Conservation (phyloP, 495 filamentous ascomycete species). For the Aspergillus nidulans region DNA sequence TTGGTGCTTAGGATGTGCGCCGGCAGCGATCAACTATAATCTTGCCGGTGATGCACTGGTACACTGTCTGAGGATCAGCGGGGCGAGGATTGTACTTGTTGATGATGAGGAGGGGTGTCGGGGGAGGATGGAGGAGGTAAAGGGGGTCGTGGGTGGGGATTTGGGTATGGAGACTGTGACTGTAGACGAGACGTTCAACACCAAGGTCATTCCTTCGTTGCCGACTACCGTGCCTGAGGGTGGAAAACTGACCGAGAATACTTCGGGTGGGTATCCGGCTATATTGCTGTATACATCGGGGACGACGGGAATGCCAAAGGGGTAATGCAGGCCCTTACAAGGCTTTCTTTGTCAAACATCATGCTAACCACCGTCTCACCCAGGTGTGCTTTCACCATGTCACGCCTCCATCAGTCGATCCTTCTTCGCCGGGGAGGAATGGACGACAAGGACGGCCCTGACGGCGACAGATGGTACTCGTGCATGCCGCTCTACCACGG, state of each 20-base stretch:
- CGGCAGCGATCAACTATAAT: constrained; percentile 71
- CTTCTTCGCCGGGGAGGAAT: constrained; percentile 23
- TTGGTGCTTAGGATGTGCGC: constrained; percentile 61
- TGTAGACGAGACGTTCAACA: constrained; percentile 43
- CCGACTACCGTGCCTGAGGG: constrained; percentile 47
- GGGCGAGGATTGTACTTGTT: constrained; percentile 57
- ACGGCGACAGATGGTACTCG: constrained; percentile 62
- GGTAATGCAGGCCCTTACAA: constrained; percentile 10
- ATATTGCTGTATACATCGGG: constrained; percentile 68
- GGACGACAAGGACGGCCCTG: constrained; percentile 32
- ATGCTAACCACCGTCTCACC: too few relatives aligned
- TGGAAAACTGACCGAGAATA: constrained; percentile 36
- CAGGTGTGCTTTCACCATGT: constrained; percentile 45
- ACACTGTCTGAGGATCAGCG: constrained; percentile 63
- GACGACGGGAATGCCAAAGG: constrained; percentile 65
- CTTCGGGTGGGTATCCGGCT: constrained; percentile 49
- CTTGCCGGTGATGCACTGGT: constrained; percentile 60
- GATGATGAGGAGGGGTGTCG: constrained; percentile 56
- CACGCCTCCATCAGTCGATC: constrained; percentile 28
- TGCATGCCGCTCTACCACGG: constrained; percentile 84
- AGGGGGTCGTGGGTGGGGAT: constrained; percentile 44
- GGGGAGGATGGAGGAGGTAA: constrained; percentile 52
- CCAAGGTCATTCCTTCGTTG: constrained; percentile 44
- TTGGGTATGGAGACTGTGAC: constrained; percentile 51
- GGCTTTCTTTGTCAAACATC: too few relatives aligned